Base-by-base conservation (phyloP, 192 early-diverging fungal species). In the Mortierella antarctica region DNA sequence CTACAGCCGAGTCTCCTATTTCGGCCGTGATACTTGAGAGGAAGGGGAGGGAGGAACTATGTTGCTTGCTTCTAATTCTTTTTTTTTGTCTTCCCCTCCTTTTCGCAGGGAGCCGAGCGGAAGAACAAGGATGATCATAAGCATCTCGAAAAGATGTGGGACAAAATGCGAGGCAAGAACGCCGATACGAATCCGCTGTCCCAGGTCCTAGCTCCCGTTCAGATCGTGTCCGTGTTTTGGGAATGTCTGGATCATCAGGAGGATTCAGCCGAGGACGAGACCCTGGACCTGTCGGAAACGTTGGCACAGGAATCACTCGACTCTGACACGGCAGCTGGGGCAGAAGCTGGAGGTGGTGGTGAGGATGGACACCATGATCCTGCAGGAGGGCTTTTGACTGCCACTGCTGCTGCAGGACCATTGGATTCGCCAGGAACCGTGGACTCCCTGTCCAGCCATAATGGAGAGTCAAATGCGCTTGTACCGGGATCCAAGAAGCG, bases 121-220 rank as follows among this genome's bases (percentile, higher is more conserved):
- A 93, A 94, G 62, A 89, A 92, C 63, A 94, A 94, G 72, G 93
- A 94, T 71, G 93, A 94, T 67, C 83, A 86, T 59, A 90, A 89
- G 64, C 91, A 94, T 72, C 77, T 92, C 14, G 93, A 92, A 55
- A 90, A 90, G 67, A 74, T 86, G 79, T 86, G 86, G 83, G 89
- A 90, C 42, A 91, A 92, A 74, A 82, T 88, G 74, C 58, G 78
- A 44, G 86, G 86, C 86, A 83, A 72, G 13, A 44, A 45, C 57
- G 60, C 59, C 23, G 56, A 67, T 73, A 75, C 56, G 58, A 82
- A 80, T 64, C 83, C 63, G n/a, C 70, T 71, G 48, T 74, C 47
- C 57, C 82, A 70, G 73, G 55, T 78, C 0, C 82, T 84, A 67
- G 82, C 82, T 7, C 76, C 83, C 13, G 83, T 87, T 0, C 72